Evolutionary conservation across 805 yeast species (phyloP).

Genomic region (Candida xiaguanensis): DNA sequence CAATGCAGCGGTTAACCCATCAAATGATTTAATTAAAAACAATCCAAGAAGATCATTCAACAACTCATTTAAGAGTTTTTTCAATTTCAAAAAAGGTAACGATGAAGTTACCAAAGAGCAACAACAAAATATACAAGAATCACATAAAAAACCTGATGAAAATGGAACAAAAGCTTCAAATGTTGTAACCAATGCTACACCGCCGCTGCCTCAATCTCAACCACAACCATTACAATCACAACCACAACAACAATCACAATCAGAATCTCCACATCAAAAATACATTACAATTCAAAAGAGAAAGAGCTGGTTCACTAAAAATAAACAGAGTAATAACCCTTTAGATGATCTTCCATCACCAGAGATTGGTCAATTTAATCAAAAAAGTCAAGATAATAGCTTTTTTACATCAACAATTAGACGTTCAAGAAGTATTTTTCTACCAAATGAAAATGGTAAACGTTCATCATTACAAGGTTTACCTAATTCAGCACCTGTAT

Average conservation of each 20-base stretch:
- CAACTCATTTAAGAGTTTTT: not conserved
- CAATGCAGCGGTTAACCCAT: not conserved
- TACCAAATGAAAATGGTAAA: not conserved
- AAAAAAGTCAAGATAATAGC: not conserved
- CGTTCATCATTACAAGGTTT: not conserved
- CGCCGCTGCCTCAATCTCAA: not conserved
- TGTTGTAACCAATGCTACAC: not conserved
- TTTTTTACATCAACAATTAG: not conserved
- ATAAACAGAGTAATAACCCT: not conserved
- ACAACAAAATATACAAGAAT: not conserved
- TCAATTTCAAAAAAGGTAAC: not conserved
- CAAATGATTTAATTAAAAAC: not conserved
- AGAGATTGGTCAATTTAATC: not conserved
- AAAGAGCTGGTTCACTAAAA: not conserved
- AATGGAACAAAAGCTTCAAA: not conserved
- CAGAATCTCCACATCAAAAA: not conserved
- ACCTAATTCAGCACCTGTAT: not conserved
- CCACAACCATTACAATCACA: not conserved
- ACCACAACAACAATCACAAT: too few species aligned
- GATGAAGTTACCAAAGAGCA: not conserved
- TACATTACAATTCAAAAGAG: not conserved
- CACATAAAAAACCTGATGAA: not conserved
- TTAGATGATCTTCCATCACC: slow-evolving; percentile 2
- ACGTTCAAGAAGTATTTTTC: slow-evolving; percentile 3
- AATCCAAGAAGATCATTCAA: not conserved